A percentile compares a stretch with the other conserved stretches of the same genome.
Evolutionary conservation across 2,329 filamentous ascomycete species (phyloP).

Genomic region (Xylariaceae sp.): DNA sequence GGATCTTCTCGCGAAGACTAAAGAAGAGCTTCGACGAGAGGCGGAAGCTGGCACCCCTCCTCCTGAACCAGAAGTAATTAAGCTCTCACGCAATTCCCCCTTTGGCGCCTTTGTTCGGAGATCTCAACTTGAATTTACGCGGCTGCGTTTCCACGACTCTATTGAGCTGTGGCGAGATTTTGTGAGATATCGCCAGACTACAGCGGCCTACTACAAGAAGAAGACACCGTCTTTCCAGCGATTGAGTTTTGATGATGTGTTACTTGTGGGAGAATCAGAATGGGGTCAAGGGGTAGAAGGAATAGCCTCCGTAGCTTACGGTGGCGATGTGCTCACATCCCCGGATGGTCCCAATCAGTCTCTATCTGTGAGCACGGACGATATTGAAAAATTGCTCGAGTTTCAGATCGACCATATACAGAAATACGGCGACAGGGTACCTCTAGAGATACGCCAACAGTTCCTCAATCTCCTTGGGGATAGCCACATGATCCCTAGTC

Average conservation of each 20-base stretch:
- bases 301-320: slow-evolving; percentile 46
- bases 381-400: slow-evolving; percentile 76
- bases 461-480: slow-evolving; percentile 66
- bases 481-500: slow-evolving; percentile 64
- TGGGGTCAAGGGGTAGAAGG: slow-evolving; percentile 48
- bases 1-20: slow-evolving; percentile 56
- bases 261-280: slow-evolving; percentile 45
- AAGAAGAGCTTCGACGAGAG: slow-evolving; percentile 55
- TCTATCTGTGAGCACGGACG: slow-evolving; percentile 65
- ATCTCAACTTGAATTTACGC: slow-evolving; percentile 72
- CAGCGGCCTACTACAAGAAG: slow-evolving; percentile 60
- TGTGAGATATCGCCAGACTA: slow-evolving; percentile 74
- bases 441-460: slow-evolving; percentile 66
- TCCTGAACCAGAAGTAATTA: slow-evolving; percentile 49
- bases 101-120: slow-evolving; percentile 77
- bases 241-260: slow-evolving; percentile 54
- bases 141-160: slow-evolving; percentile 75
- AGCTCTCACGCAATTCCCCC: slow-evolving; percentile 69
- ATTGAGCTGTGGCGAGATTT: slow-evolving; percentile 79
- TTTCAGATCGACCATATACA: slow-evolving; percentile 89
- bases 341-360: slow-evolving; percentile 38
- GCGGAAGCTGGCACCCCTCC: slow-evolving; percentile 49
- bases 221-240: slow-evolving; percentile 58
- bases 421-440: slow-evolving; percentile 73
- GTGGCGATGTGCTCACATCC: slow-evolving; percentile 51